phyloP scores from a whole-genome alignment of 148 eudicot genomes.

The Polygonum maritimum region DNA sequence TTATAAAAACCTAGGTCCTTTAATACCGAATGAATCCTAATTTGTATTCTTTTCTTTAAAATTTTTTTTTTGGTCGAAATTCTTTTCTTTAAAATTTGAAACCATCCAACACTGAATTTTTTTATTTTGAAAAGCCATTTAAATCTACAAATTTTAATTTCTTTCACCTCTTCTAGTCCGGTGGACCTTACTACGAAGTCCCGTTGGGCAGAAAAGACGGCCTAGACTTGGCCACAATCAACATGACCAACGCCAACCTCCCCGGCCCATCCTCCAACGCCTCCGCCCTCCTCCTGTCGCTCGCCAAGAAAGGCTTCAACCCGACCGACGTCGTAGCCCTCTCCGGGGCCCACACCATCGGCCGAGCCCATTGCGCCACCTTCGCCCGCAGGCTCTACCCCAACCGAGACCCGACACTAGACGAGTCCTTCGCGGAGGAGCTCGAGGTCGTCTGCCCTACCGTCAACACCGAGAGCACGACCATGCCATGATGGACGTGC shows the following conservation, averaged over 20 bases:
- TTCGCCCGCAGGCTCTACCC: constrained; percentile 27
- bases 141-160: background rate
- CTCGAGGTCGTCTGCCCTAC: constrained; percentile 28
- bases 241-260: constrained; percentile 19
- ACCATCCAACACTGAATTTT: no score
- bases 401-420: constrained; percentile 25
- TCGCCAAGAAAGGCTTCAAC: constrained; percentile 17
- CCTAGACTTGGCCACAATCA: constrained; percentile 22
- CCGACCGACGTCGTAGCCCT: constrained; percentile 35
- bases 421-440: constrained; percentile 17
- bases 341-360: constrained; percentile 42
- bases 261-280: constrained; percentile 25
- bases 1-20: no score
- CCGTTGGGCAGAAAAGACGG: constrained; percentile 35
- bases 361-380: constrained; percentile 23
- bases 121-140: background rate
- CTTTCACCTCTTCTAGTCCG: constrained; percentile 16
- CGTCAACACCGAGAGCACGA: constrained; percentile 7
- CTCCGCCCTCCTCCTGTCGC: constrained; percentile 9
- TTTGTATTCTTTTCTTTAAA: background rate
- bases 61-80: no score
- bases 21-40: no score
- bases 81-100: no score
- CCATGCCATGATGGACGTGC: constrained; percentile 27
- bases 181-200: constrained; percentile 28